phyloP scores from a whole-genome alignment of 768 basidiomycete genomes.

The Termitomyces sp. region DNA sequence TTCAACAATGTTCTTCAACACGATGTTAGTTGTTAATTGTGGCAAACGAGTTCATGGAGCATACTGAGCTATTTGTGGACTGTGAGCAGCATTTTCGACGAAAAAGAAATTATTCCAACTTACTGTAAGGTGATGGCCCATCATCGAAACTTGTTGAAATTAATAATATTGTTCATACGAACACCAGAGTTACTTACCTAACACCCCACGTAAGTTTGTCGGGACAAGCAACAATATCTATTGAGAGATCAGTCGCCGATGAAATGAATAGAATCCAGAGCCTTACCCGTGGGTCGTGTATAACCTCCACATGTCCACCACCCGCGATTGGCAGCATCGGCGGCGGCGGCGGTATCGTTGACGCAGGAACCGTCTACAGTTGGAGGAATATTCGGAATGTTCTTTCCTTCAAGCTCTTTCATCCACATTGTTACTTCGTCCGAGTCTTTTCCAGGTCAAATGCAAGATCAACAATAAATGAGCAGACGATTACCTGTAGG shows the following conservation, averaged over 20 bases:
- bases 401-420: constrained; percentile 63
- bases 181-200: constrained; percentile 27
- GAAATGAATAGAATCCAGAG: neutral
- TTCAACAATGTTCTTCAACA: constrained; percentile 55
- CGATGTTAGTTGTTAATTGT: neutral
- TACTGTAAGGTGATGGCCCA: constrained; percentile 80
- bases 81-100: neutral
- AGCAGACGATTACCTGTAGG: constrained; percentile 38
- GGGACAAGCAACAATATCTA: constrained; percentile 65
- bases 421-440: constrained; percentile 68
- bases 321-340: constrained; percentile 56
- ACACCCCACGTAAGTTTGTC: constrained; percentile 73
- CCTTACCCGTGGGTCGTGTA: constrained; percentile 42
- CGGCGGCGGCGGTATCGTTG: constrained; percentile 48
- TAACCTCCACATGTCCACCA: constrained; percentile 91
- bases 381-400: constrained; percentile 61
- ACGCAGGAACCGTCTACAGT: constrained; percentile 68
- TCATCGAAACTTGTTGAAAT: constrained; percentile 63
- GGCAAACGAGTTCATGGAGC: neutral
- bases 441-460: constrained; percentile 32
- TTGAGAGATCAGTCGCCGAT: neutral
- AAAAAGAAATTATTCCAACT: constrained; percentile 22
- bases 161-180: neutral
- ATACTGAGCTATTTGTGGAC: constrained; percentile 18
- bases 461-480: neutral